Conservation (phyloP, 1,139 yeast genomes). For the Nadsonia commutata region DNA sequence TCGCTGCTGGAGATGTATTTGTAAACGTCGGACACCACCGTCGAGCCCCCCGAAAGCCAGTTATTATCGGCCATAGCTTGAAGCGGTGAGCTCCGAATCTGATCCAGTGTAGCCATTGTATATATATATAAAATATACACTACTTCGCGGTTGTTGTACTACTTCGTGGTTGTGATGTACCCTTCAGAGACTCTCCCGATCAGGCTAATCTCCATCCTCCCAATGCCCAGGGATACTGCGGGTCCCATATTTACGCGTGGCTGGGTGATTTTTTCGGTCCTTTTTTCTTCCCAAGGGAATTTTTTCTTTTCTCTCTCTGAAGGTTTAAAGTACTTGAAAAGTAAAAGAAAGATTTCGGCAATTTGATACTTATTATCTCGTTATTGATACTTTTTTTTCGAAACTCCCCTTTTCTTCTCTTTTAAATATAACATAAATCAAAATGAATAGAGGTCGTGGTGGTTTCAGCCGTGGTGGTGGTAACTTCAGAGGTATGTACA, state of each 20-base stretch:
- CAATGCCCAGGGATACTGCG: conserved; percentile 1
- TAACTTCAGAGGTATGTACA: conserved; percentile 15
- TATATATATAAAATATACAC: no score
- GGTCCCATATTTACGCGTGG: neutral
- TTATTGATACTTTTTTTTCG: neutral
- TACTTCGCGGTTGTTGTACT: no score
- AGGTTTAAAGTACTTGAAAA: neutral
- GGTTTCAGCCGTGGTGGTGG: conserved; percentile 23
- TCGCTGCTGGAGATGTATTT: conserved; percentile 2
- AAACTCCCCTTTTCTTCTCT: neutral
- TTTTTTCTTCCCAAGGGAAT: conserved; percentile 3
- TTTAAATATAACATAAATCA: conserved; percentile 5
- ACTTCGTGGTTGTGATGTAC: no score
- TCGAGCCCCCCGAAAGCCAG: conserved; percentile 9
- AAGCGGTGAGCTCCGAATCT: conserved; percentile 11
- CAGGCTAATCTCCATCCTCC: neutral
- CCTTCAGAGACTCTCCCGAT: no score
- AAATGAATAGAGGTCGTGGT: conserved; percentile 26
- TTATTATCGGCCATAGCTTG: conserved; percentile 10
- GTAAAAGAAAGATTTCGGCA: conserved; percentile 4
- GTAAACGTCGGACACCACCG: conserved; percentile 6
- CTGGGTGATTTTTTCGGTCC: conserved; percentile 1
- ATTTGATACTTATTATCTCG: conserved; percentile 1
- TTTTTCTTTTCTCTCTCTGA: neutral
- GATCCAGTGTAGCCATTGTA: conserved; percentile 9